Evolutionary conservation across 2,329 filamentous ascomycete genomes (phyloP), one percentile per base, ranked within the genome.

Genomic region (Bertia moriformis): DNA sequence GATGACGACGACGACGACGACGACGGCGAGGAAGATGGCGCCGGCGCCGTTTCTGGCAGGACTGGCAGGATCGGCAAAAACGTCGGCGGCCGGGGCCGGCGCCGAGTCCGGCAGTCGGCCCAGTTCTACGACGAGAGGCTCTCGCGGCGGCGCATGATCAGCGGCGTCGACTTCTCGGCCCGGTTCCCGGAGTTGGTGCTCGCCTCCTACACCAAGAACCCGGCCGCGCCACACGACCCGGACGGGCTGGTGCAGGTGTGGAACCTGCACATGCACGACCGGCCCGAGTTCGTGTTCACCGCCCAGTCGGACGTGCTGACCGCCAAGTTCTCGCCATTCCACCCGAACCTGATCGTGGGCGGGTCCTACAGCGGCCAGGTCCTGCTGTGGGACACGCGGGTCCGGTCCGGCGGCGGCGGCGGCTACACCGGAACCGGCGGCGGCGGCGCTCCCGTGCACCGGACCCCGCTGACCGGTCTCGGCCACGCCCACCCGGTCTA

Each of bases 111-210:
- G 56, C 88, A 98, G 59, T 69, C 94, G 38, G 79, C 83, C 24
- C 89, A 95, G 51, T 95, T 96, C 59, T 94, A 85, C 61, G 88
- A 95, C 52, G 83, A 93, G 44, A 73, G 87, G 54, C 95, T 89
- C 83, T 93, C 86, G 52, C 93, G 93, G 66, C 94, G 95, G 63
- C 80, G 88, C 46, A 94, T 95, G 83, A 82, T 98, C 54, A 95
- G 85, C 56, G 83, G 87, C 51, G 78, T 98, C 49, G 83, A 89
- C 61, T 98, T 95, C 60, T 96, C 89, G 33, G 83, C 86, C 40
- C 94, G 93, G 66, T 93, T 89, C 52, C 85, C 84, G 18, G 91
- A 98, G 60, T 73, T 98, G 22, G 67, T 98, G 37, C 75, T 96
- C 37, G 88, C 91, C 20, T 85, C 91, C 3, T 96, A 98, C 59